Evolutionary conservation across 208 protist species (phyloP), one percentile per base, ranked within the genome.

Genomic region (Leishmania turanica): DNA sequence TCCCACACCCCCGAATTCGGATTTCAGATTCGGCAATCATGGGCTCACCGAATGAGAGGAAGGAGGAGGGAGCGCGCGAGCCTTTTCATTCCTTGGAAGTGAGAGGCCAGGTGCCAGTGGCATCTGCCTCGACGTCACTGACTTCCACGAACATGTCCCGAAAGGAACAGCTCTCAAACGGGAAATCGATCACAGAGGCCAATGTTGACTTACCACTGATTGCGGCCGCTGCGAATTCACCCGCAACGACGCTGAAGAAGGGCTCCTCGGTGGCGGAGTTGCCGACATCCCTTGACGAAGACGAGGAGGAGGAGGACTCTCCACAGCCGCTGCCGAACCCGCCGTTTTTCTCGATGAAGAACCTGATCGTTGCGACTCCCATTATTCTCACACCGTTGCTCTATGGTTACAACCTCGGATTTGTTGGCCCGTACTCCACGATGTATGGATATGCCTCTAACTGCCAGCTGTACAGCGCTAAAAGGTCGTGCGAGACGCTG

Each of bases 381-480:
- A 82, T 77, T 24, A 64, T 85, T 24, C n/a, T 85, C 7, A 71
- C 77, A 15, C 70, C 82, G 13, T 47, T 71, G 31, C 45, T 91
- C 40, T 87, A 84, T 73, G 90, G 90, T 3, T 88, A 86, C 75
- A 77, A 86, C 49, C 86, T 91, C 75, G 90, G 90, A n/a, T 86
- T 85, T 31, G 87, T 91, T n/a, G 83, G 82, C 19, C 78, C 88
- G 34, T 90, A 91, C 81, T 40, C 72, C 17, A 76, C 81, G 53
- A 78, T 93, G 19, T 89, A 89, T 72, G 42, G 64, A 7, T 89
- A 78, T 66, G 83, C 86, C 15, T 85, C 87, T 4, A 85, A 91
- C 66, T 93, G 90, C 83, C 82, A 88, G 47, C 81, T 89, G 51
- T 90, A 88, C 81, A 77, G 72, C 45, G 78, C 80, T 0, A 21